Evolutionary conservation across 148 eudicot genomes (phyloP), one percentile per base, ranked within the genome.

Genomic region (Rhododendron vialii): DNA sequence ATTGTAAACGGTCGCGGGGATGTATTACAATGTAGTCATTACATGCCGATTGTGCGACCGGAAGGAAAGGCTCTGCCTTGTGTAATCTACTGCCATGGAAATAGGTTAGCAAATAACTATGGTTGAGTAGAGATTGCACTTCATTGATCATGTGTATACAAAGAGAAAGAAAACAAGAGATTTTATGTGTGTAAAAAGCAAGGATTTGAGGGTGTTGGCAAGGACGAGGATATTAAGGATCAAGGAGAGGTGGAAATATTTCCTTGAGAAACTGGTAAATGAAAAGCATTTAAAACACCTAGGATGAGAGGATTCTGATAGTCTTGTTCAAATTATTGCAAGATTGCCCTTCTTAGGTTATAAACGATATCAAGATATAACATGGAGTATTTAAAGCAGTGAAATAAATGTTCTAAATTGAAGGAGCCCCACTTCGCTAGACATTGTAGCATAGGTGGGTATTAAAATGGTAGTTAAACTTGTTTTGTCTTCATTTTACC

Each of bases 61-160:
- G 98, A 94, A 89, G 99, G 92, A 87, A 93, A 93, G 88, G 86
- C 92, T 47, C 87, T 95, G 87, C 99, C 99, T 57, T 97, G 99
- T 89, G 96, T 95, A 15, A 95, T 97, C 88, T 97, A 97, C 87
- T 97, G 98, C 91, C 98, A 97, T 86, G 99, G 99, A 82, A 97
- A 97, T 92, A 97, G 99, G 99, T 97, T 84, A 87, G 92, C 84
- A 59, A 74, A 67, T 80, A 55, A 24, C 47, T 86, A 26, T 84
- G 69, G 80, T 48, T 63, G 84, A 33, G 78, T 20, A 59, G 36
- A 51, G 35, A 20, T 20, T 47, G 59, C 24, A 26, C 76, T 13
- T 71, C 76, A 30, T 12, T 71, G 38, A 33, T 30, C 41, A 71
- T 30, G 35, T 33, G 4, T 69, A 12, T 13, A 3, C 17, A 5